Base-by-base conservation (phyloP, 768 basidiomycete species). In the Lactarius deliciosus region DNA sequence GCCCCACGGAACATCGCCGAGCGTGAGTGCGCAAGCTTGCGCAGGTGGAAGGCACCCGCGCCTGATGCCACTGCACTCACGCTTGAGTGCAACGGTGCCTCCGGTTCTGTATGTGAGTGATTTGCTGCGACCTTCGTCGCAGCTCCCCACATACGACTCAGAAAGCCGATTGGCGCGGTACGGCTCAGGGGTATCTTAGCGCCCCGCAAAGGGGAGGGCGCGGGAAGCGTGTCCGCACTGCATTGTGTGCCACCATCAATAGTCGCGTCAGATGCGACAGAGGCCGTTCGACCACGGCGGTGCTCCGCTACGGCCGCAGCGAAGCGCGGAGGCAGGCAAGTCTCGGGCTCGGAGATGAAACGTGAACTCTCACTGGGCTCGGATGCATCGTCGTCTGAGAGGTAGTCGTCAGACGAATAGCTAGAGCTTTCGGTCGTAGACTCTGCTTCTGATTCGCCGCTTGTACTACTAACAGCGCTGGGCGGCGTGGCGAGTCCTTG, bases 111-210 rank as follows among this genome's bases (percentile, higher is more conserved):
- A 5, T 63, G 57, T 34, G 62, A 47, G 53, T 68, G 66, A 25
- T 68, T 57, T 8, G 53, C 62, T 40, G 73, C 75, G 3, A 68
- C 70, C 73, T 82, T 81, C 30, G 77, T 83, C 59, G 86, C 86
- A 13, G 83, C 86, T 41, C 83, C 89, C 86, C 89, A 90, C 86
- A 91, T 89, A 34, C 89, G 82, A 70, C 86, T 89, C 58, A 90
- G 78, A 74, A 91, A 88, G 28, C 83, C 80, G 11, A 80, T 63
- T 7, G 75, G 73, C 61, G 75, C 70, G 13, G 75, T 75, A 20
- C 70, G 68, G 67, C 72, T 74, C 63, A 68, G 54, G n/a, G 71
- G 34, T 25, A 70, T 74, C 58, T 71, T 67, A 70, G 77, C 55
- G 11, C 60, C 43, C 25, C 47, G 68, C 56, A 38, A 43, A n/a